Base-by-base conservation (phyloP, 2,329 filamentous ascomycete species). In the Pseudodiploospora longispora region DNA sequence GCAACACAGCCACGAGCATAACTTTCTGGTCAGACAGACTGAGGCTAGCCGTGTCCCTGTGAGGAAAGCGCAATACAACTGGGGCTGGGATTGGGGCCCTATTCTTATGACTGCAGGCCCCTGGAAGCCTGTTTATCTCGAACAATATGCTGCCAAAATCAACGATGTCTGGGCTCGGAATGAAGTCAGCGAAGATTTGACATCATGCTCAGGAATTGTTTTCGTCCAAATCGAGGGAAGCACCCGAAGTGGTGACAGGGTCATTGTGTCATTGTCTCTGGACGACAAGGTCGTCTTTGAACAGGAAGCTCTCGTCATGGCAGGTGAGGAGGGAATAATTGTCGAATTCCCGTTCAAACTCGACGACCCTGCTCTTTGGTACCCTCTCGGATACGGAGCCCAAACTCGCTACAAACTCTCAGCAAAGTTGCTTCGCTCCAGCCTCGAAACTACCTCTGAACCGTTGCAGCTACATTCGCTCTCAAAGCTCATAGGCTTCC, bases 11-110 rank as follows among this genome's bases (percentile, higher is more conserved):
- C 69, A 72, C n/a, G 72, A 79, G 50, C 74, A 80, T 55, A 68
- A 64, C 5, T 80, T 75, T 61, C 71, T 60, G 56, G 76, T 59
- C 47, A 77, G 58, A 61, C 74, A 54, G 66, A 76, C 52, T 44
- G 78, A 63, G 42, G 55, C 61, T 19, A 58, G 64, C 30, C 51
- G 59, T 3, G 44, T 61, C 6, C 47, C 51, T 1, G 55, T 61
- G 0, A 66, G 82, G n/a, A 85, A 85, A 55, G 77, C 80, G 1
- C 82, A 85, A 58, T 85, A 81, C 52, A 76, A 83, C 52, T 85
- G 78, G 78, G 80, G 82, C 4, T 85, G 81, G 81, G 81, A 85
- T 54, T 84, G 80, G 82, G 82, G 81, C 0, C 80, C 81, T 1
- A 69, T 81, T 6, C 53, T 83, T 41, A 71, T 80, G 59, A 80